Percentiles rank a stretch among this genome's conserved stretches.
These are phyloP conservation scores for Hirsutella minnesotensis DNA, from an alignment of 2,329 filamentous ascomycete species.

Conservation along the genomic window DNA sequence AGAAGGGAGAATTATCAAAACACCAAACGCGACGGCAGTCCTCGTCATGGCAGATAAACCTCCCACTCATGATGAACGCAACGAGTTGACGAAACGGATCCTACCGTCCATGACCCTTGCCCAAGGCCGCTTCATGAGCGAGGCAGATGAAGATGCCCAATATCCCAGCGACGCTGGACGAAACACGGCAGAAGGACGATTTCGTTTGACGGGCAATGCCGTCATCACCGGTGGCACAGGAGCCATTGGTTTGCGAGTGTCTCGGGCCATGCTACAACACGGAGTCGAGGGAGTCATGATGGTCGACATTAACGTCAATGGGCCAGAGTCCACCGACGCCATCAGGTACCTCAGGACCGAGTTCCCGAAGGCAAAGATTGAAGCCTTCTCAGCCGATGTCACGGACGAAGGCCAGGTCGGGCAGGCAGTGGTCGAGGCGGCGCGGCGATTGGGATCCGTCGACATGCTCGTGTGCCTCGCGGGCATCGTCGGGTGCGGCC, in stretches of 20 bases:
- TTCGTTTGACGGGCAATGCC: slow-evolving; percentile 18
- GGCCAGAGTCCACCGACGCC: no score
- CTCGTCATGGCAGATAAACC: no score
- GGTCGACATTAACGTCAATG: slow-evolving; percentile 42
- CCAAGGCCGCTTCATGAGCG: slow-evolving; percentile 1
- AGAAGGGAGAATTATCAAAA: no score
- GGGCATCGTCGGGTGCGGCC: slow-evolving; percentile 51
- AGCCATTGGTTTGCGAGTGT: slow-evolving; percentile 30
- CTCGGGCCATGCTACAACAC: slow-evolving; percentile 57
- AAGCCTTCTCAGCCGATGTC: slow-evolving; percentile 7
- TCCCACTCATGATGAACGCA: slow-evolving; percentile 5
- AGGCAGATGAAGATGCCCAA: no score
- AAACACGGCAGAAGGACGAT: slow-evolving; percentile 6
- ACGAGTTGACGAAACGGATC: slow-evolving; percentile 11
- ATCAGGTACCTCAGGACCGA: slow-evolving; percentile 6
- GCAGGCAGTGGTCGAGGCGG: slow-evolving; percentile 5
- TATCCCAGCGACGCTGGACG: no score
- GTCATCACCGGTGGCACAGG: slow-evolving; percentile 36
- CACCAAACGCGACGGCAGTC: no score
- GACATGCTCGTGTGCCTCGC: slow-evolving; percentile 27
- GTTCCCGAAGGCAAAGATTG: slow-evolving; percentile 9
- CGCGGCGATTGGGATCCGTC: slow-evolving; percentile 7
- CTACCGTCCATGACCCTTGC: slow-evolving; percentile 16
- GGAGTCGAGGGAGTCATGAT: slow-evolving; percentile 47
- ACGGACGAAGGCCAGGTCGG: slow-evolving; percentile 9